Conservation (phyloP, 2,329 filamentous ascomycete species). For the Epichloe gansuensis region DNA sequence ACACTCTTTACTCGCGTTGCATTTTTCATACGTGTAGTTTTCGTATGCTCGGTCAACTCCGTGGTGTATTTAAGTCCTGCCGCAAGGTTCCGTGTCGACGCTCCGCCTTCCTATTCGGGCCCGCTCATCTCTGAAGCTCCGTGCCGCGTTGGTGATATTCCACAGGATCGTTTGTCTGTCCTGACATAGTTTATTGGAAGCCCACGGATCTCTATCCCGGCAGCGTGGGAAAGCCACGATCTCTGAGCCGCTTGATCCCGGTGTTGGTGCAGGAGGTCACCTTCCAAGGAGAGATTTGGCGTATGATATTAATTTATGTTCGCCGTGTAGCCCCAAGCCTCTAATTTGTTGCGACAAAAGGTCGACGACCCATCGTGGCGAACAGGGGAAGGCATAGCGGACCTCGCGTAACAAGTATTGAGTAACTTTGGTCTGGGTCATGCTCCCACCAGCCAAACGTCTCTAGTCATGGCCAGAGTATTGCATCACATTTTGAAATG, state of each 20-base stretch:
- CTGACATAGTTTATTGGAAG: not conserved
- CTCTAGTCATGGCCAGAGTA: constrained; percentile 26
- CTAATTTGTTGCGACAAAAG: not conserved
- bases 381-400: not conserved
- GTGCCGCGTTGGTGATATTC: not conserved
- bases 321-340: not conserved
- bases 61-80: too few species aligned
- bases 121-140: not conserved
- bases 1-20: not conserved
- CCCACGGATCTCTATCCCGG: not conserved
- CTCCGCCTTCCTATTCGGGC: constrained; percentile 1
- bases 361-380: not conserved
- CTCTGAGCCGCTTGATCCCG: not conserved
- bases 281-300: not conserved
- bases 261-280: not conserved
- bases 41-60: not conserved
- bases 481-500: too few species aligned
- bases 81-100: not conserved
- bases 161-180: not conserved
- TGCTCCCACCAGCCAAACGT: not conserved
- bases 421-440: not conserved
- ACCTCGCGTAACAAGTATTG: not conserved
- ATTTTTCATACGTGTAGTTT: not conserved
- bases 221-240: not conserved
- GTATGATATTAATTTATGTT: not conserved